phyloP scores from a whole-genome alignment of 108 stramenopile genomes.

The Skeletonema grethae region DNA sequence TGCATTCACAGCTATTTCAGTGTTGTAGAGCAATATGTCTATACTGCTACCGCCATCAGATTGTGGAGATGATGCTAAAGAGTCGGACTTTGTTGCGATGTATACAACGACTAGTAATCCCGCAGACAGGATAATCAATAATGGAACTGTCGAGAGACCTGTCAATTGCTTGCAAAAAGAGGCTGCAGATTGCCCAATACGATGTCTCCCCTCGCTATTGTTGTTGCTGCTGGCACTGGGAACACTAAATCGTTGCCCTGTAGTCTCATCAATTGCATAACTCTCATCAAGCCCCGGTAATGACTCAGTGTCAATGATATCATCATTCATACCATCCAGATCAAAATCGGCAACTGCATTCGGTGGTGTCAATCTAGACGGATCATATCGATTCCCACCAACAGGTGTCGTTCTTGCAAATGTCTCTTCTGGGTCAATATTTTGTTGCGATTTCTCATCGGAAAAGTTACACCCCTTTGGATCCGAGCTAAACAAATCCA shows the following conservation, averaged over 20 bases:
- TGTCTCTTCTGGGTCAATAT: not conserved
- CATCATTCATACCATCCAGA: not conserved
- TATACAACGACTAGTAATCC: not conserved
- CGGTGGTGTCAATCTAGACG: not conserved
- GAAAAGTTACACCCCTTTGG: not conserved
- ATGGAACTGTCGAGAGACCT: not conserved
- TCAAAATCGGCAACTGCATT: not conserved
- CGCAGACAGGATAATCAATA: not conserved
- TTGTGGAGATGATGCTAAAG: not conserved
- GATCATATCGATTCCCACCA: not conserved
- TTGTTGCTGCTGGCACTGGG: not conserved
- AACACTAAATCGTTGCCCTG: not conserved
- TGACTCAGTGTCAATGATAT: not conserved
- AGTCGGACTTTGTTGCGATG: not conserved
- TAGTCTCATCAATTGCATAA: slow-evolving; percentile 1
- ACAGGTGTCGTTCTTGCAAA: not conserved
- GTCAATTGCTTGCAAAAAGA: not conserved
- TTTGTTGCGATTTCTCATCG: not conserved
- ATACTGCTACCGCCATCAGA: not conserved
- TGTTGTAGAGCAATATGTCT: not conserved
- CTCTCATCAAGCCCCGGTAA: not conserved
- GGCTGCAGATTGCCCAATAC: not conserved
- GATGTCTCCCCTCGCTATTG: not conserved
- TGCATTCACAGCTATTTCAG: not conserved
- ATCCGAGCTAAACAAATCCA: not conserved